Base-by-base conservation (phyloP, 192 early-diverging fungal genomes). In the Obelidium mucronatum region DNA sequence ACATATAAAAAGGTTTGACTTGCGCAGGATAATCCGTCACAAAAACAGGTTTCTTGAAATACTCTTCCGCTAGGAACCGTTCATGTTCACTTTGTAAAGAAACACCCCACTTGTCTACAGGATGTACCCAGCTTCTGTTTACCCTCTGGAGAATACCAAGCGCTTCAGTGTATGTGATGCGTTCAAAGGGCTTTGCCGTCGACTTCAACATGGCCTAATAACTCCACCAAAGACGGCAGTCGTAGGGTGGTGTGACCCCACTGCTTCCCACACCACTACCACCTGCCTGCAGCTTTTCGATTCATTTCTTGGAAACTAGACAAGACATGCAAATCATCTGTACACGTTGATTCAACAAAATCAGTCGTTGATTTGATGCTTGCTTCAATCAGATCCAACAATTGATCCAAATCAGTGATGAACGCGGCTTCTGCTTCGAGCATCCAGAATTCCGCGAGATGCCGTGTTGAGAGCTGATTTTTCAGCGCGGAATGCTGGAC, bases 371-470 rank as follows among this genome's bases (percentile, higher is more conserved):
- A 17, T 64, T 52, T 19, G 4, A 89, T 74, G 34, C 82, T 86
- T 15, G 82, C 85, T 78, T 96, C 93, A 4, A 87, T 89, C 22
- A 96, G 85, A 58, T 91, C 84, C 55, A 94, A 52, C 30, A 96
- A 74, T 8, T 89, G 83, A 2, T 84, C 79, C 26, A 95, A 62
- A 34, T 83, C 40, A 51, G 85, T 79, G 6, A 95, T 74, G 82
- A 94, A 95, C 0, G 93, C 89, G 40, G 91, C 85, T 74, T 97
- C 95, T 1, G 93, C 93, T 75, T 97, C 95, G 34, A 94, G 75
- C 95, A 97, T 97, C 93, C 94, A 96, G 69, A 97, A 97, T 79
- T 97, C 95, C 1, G 94, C 92, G 26, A 97, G 64, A 78, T 97
- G 95, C 30, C 94, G 89, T 3, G 92, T 89, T 2, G 93, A 93